These are phyloP conservation scores for Lactarius sp. DNA, from an alignment of 768 basidiomycete species.

Conservation along the genomic window DNA sequence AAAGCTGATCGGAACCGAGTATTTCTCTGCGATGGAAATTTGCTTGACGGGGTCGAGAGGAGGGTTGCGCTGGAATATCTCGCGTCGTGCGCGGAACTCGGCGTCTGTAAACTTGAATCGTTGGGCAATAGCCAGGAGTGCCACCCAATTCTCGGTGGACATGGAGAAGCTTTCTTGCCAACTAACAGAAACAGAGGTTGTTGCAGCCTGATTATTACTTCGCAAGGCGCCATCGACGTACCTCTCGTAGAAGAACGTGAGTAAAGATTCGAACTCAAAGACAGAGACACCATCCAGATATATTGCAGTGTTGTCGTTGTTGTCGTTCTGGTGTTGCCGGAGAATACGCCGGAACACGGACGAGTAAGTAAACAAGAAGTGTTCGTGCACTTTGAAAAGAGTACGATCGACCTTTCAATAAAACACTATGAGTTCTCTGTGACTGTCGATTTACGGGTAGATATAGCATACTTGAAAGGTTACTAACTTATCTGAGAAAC, in stretches of 20 bases:
- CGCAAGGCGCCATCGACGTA: neutral
- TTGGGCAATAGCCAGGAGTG: constrained; percentile 7
- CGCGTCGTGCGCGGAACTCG: constrained; percentile 7
- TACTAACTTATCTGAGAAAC: neutral
- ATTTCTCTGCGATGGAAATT: neutral
- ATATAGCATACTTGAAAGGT: neutral
- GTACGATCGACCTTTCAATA: neutral
- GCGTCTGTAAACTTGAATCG: constrained; percentile 4
- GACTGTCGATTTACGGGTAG: neutral
- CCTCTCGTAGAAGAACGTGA: constrained; percentile 5
- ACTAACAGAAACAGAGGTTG: neutral
- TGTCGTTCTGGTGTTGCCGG: neutral
- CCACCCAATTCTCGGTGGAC: neutral
- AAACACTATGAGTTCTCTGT: neutral
- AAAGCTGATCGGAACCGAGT: neutral
- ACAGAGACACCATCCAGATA: neutral
- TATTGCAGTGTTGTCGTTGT: neutral
- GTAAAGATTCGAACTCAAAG: neutral
- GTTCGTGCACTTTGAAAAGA: constrained; percentile 1
- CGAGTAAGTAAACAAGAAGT: neutral
- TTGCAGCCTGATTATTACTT: neutral
- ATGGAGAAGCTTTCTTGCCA: constrained; percentile 6
- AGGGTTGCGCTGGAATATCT: neutral
- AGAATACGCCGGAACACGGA: neutral
- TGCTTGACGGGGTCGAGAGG: neutral